Conservation (phyloP, 805 yeast genomes). For the Suhomyces sp. region DNA sequence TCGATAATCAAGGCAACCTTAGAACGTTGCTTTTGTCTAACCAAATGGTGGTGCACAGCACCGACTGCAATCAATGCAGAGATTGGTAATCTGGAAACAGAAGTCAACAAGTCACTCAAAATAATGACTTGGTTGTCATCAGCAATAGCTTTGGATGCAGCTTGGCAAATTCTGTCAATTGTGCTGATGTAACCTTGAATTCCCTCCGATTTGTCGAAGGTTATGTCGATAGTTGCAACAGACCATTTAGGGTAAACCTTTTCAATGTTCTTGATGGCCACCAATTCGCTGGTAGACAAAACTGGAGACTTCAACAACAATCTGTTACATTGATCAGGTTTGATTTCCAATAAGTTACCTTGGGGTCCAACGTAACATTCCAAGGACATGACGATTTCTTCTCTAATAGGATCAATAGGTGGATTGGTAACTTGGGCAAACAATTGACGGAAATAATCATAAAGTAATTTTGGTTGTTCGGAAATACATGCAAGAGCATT, state of each 20-base stretch:
- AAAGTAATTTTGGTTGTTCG: constrained; percentile 85
- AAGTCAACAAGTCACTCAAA: constrained; percentile 67
- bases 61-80: constrained; percentile 92
- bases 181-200: constrained; percentile 81
- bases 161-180: constrained; percentile 81
- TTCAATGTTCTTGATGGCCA: constrained; percentile 70
- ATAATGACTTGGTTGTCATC: constrained; percentile 72
- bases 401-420: constrained; percentile 97
- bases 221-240: constrained; percentile 78
- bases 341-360: constrained; percentile 91
- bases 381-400: constrained; percentile 92
- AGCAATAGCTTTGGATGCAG: constrained; percentile 82
- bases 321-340: constrained; percentile 88
- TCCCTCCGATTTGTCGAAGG: constrained; percentile 82
- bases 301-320: constrained; percentile 82
- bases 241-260: constrained; percentile 86
- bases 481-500: constrained; percentile 92
- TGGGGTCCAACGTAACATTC: constrained; percentile 99
- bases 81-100: constrained; percentile 68
- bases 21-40: constrained; percentile 93
- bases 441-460: constrained; percentile 92
- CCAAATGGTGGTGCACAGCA: constrained; percentile 95
- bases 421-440: constrained; percentile 99
- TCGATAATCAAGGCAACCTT: constrained; percentile 89
- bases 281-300: constrained; percentile 67